Evolutionary conservation across 345 rosid species (phyloP).

Genomic region (Sisymbrium irio): DNA sequence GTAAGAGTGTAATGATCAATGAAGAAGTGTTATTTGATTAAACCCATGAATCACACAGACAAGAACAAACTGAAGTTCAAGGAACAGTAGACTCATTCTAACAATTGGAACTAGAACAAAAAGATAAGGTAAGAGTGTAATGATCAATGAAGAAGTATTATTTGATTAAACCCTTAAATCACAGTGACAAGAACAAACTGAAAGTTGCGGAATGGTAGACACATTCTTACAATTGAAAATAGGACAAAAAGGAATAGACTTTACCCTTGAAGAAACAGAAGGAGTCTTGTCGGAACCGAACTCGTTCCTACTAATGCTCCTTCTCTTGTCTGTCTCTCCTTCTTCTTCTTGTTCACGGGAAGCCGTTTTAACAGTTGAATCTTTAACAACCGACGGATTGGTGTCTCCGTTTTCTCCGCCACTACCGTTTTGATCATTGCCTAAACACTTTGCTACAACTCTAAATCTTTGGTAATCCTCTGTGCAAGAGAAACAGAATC

Average conservation of each 20-base stretch:
- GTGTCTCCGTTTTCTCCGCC: conserved; percentile 34
- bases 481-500: conserved; percentile 33
- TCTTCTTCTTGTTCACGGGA: conserved; percentile 43
- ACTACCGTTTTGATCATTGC: conserved; percentile 29
- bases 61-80: neutral
- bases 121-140: neutral
- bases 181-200: no score
- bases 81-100: neutral
- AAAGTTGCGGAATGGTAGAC: no score
- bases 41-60: neutral
- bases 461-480: conserved; percentile 24
- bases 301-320: conserved; percentile 27
- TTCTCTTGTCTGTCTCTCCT: conserved; percentile 34
- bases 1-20: no score
- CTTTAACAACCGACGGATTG: conserved; percentile 24
- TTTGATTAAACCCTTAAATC: no score
- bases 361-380: conserved; percentile 43
- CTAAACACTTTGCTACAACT: conserved; percentile 44
- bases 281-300: conserved; percentile 46
- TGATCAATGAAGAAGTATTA: no score
- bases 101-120: neutral
- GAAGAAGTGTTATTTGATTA: neutral
- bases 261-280: conserved; percentile 58
- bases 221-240: no score
- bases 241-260: neutral